Conservation (phyloP, 352 stramenopile species). For the Globisporangium nodosum region DNA sequence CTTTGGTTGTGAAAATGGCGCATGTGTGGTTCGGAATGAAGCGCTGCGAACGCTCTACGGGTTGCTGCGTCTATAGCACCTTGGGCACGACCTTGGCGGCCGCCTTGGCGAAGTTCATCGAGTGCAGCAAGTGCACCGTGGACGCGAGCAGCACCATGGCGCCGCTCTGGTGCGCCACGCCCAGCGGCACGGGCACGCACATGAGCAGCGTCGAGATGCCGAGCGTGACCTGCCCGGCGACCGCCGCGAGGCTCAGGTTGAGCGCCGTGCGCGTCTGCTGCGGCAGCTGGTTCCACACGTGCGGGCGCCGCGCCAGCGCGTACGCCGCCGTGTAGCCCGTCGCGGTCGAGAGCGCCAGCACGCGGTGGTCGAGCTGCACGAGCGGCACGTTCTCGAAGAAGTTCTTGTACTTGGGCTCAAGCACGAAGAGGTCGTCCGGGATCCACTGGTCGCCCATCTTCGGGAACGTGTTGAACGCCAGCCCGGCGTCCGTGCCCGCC, state of each 20-base stretch:
- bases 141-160: constrained; percentile 93
- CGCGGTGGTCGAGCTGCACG: constrained; percentile 98
- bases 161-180: constrained; percentile 94
- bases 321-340: constrained; percentile 63
- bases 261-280: constrained; percentile 66
- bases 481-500: constrained; percentile 97
- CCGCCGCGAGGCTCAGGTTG: constrained; percentile 72
- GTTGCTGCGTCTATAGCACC: constrained; percentile 15
- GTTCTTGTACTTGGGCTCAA: constrained; percentile 91
- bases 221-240: constrained; percentile 85
- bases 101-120: constrained; percentile 81
- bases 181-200: constrained; percentile 95
- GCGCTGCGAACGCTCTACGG: background rate
- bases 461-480: constrained; percentile 98
- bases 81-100: constrained; percentile 34
- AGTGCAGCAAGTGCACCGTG: constrained; percentile 90
- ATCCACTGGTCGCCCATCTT: constrained; percentile 96
- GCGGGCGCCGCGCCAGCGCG: constrained; percentile 50
- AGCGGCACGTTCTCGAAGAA: constrained; percentile 98
- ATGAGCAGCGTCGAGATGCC: constrained; percentile 96
- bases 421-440: constrained; percentile 89
- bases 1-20: background rate
- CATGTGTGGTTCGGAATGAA: too few species aligned
- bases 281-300: constrained; percentile 87
- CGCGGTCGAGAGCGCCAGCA: constrained; percentile 92